Base-by-base conservation (phyloP, 305 asterid species). In the Fraxinus sp. region DNA sequence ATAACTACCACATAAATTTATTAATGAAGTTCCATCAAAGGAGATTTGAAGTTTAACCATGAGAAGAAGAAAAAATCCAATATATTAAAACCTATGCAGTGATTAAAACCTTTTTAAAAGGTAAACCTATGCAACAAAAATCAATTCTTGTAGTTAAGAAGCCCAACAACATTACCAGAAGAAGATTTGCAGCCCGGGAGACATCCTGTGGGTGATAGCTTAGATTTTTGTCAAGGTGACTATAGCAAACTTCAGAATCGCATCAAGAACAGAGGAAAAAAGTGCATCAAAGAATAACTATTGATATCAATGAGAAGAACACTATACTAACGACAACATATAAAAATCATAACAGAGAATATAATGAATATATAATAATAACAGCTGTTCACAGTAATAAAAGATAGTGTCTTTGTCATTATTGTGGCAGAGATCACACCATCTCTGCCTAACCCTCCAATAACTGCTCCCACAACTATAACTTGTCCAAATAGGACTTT, bases 151-250 rank as follows among this genome's bases (percentile, higher is more conserved):
- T n/a, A 80, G 78, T 7, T 68, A 22, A 77, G 78, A 77, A 80
- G 84, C 78, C 78, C 57, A 77, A 55, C 76, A 75, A 83, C 74
- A 80, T 81, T 91, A 96, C 99, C 97, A 92, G 90, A 85, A 96
- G 97, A 89, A 92, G 96, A 85, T 83, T 92, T 83, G 99, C 92
- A 78, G 94, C 97, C 32, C 99, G 94, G 41, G 97, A 88, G 74
- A 94, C 92, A 85, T 96, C 99, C 85, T 94, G 99, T 9, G 99
- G 99, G 82, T 91, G 80, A 81, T 94, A 96, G 87, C 99, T 96
- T 89, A 85, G 78, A 80, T 76, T 78, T 85, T 74, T 84, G 97
- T 96, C 94, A 94, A 96, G 99, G 93, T 79, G 79, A 82, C 71
- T 35, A 52, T 20, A 70, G 77, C 80, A 86, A 80, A 52, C 49